Conservation (phyloP, 768 basidiomycete species). For the Pseudohyphozyma bogoriensis region DNA sequence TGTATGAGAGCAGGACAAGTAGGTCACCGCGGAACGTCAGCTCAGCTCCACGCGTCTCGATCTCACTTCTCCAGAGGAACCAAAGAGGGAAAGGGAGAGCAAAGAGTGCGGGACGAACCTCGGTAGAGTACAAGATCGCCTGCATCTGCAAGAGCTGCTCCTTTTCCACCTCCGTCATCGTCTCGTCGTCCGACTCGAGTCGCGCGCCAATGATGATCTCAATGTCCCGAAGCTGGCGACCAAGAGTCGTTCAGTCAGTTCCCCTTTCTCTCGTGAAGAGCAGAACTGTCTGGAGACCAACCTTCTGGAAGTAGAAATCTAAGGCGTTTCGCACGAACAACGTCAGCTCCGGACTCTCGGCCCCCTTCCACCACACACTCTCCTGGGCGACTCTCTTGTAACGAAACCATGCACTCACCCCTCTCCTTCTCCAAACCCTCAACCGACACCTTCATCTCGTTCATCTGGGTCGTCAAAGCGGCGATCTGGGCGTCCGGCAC, state of each 20-base stretch:
- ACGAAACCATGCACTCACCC: no score
- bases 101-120: slow-evolving; percentile 49
- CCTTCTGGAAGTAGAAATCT: slow-evolving; percentile 99
- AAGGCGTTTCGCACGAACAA: no score
- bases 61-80: no score
- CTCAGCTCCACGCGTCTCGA: not conserved
- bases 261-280: not conserved
- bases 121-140: slow-evolving; percentile 86
- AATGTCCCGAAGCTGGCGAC: slow-evolving; percentile 73
- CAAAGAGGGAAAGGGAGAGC: not conserved
- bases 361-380: not conserved
- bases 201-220: slow-evolving; percentile 85
- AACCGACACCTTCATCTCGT: slow-evolving; percentile 68
- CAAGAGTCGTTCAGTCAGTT: not conserved
- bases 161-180: slow-evolving; percentile 42
- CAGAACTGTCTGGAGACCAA: slow-evolving; percentile 42
- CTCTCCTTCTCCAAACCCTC: slow-evolving; percentile 93
- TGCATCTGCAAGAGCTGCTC: slow-evolving; percentile 64
- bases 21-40: not conserved
- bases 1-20: slow-evolving; percentile 35
- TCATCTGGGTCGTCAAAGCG: slow-evolving; percentile 62
- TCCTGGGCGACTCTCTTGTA: not conserved
- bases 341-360: not conserved
- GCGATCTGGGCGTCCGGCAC: slow-evolving; percentile 55
- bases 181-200: slow-evolving; percentile 54